Conservation (phyloP, 2,329 filamentous ascomycete species). For the Pestalotiopsis fici region DNA sequence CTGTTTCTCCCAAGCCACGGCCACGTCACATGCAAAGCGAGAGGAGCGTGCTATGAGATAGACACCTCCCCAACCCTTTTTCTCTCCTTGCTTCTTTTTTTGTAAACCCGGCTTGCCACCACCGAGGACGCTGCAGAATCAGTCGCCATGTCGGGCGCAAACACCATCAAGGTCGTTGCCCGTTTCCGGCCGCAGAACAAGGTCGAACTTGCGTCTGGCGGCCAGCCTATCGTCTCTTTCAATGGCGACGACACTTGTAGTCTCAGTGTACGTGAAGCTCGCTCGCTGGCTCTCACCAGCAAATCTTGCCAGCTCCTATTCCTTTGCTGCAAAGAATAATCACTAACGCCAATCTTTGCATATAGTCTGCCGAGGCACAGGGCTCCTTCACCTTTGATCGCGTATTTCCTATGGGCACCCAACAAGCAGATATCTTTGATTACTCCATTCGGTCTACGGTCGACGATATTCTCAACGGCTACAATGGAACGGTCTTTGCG, state of each 20-base stretch:
- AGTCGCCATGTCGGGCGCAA: constrained; percentile 56
- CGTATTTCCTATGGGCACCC: constrained; percentile 92
- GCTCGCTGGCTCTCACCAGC: constrained; percentile 9
- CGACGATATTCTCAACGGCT: constrained; percentile 97
- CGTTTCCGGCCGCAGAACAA: constrained; percentile 98
- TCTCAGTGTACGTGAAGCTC: constrained; percentile 68
- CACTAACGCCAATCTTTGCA: constrained; percentile 8
- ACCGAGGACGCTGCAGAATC: constrained; percentile 22
- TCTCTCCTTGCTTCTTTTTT: constrained; percentile 17
- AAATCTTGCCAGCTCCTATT: not conserved
- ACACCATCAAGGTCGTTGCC: constrained; percentile 87
- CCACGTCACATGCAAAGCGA: constrained; percentile 6
- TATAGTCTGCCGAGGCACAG: constrained; percentile 77
- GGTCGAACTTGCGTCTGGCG: constrained; percentile 85
- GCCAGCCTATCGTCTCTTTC: constrained; percentile 89
- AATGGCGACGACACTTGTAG: constrained; percentile 85
- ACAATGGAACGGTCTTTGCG: constrained; percentile 98
- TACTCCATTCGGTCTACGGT: constrained; percentile 96
- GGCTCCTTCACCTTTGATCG: constrained; percentile 96
- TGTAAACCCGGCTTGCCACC: constrained; percentile 13
- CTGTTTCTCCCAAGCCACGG: not conserved
- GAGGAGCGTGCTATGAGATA: constrained; percentile 29
- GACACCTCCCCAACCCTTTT: constrained; percentile 14
- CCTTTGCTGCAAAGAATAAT: constrained; percentile 19
- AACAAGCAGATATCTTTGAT: constrained; percentile 93